Percentiles rank a stretch among this genome's conserved stretches.
Evolutionary conservation across 1,284 basidiomycete genomes (phyloP).

Genomic region (Cutaneotrichosporon arboriforme): DNA sequence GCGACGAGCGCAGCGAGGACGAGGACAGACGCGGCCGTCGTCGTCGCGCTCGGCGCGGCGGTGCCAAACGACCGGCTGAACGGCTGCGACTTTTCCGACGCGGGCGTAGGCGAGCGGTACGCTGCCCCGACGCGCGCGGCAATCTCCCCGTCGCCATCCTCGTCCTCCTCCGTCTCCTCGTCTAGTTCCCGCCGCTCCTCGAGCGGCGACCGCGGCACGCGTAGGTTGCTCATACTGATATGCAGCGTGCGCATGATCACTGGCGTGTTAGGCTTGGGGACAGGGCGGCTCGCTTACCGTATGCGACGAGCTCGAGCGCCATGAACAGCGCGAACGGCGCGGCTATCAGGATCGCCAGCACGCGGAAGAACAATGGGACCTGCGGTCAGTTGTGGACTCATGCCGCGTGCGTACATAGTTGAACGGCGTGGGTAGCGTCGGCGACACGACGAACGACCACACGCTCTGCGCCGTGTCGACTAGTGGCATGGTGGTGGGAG

Average conservation of each 20-base stretch:
- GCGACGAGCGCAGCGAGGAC: constrained; percentile 4
- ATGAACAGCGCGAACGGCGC: constrained; percentile 32
- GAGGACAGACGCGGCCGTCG: neutral
- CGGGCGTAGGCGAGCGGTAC: neutral
- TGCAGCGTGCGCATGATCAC: constrained; percentile 37
- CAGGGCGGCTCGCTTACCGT: constrained; percentile 16
- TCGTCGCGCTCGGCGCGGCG: neutral
- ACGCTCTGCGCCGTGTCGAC: neutral
- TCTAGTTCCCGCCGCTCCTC: neutral
- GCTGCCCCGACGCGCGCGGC: neutral
- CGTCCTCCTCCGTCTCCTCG: neutral
- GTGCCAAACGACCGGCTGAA: neutral
- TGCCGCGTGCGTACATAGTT: constrained; percentile 11
- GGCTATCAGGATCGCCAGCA: constrained; percentile 25
- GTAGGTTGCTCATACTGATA: constrained; percentile 30
- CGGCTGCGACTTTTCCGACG: neutral
- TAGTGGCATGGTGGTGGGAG: constrained; percentile 1
- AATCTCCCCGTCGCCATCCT: neutral
- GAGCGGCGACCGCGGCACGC: constrained; percentile 33
- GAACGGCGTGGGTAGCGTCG: constrained; percentile 13
- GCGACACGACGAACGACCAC: constrained; percentile 9
- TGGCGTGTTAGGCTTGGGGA: constrained; percentile 3
- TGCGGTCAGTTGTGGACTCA: constrained; percentile 8
- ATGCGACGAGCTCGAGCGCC: constrained; percentile 32
- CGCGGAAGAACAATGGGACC: constrained; percentile 30